Base-by-base conservation (phyloP, 257 asterid species). In the Misopates orontium region DNA sequence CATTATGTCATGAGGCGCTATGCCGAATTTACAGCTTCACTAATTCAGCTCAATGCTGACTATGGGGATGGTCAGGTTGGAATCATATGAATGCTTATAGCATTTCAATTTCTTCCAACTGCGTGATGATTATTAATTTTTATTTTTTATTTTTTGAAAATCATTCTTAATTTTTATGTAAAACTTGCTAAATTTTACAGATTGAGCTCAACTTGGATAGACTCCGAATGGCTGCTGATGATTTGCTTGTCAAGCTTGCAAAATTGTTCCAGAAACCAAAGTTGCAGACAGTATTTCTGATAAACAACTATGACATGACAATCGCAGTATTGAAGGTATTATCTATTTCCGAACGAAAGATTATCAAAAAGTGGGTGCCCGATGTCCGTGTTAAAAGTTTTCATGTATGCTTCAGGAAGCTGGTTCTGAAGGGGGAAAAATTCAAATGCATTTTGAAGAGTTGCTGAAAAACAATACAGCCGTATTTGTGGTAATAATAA, bases 31-130 rank as follows among this genome's bases (percentile, higher is more conserved):
- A 85, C 96, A 1, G 99, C 97, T 58, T 94, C 99, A 3, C 83
- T 94, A 42, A 82, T 94, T 80, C 97, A 88, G 71, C 95, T 94
- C 53, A 90, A 94, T 72, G 95, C 81, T 73, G 97, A 90, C 71
- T 90, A 90, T 69, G 95, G 93, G 77, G 99, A 94, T 74, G 97
- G 99, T 51, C 99, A 94, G 97, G 99, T 94, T 61, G 77, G 93
- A 60, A 61, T 44, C 25, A 31, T 57, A 72, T 39, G 50, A 48
- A 45, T 36, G 51, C 58, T 67, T 75, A 58, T 49, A 39, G 52
- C 66, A 17, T 65, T 13, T 72, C 56, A 71, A 22, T 58, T 59
- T 56, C 42, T 67, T 69, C 52, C 53, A 73, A 60, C 55, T 71
- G 66, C 52, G 59, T 56, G 41, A 41, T 24, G 68, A 69, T 31